Conservation (phyloP, 176 grass and related monocot species). For the Aechmea fasciata region DNA sequence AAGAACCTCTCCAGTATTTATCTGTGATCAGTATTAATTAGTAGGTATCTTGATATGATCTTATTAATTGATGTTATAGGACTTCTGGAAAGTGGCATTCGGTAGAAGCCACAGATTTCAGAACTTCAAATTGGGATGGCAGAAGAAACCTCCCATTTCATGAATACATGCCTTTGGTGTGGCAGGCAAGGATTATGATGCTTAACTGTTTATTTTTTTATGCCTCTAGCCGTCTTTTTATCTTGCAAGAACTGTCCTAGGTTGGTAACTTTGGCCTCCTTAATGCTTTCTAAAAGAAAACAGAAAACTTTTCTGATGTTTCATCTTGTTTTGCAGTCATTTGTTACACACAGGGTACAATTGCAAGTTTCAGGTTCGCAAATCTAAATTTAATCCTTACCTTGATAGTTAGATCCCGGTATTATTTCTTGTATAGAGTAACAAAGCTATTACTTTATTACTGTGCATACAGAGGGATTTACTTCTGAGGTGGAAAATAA, state of each 20-base stretch:
- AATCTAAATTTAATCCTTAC: slow-evolving; percentile 7
- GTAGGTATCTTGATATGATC: neutral
- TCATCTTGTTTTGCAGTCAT: slow-evolving; percentile 47
- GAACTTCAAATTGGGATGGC: slow-evolving; percentile 25
- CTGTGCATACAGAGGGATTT: slow-evolving; percentile 34
- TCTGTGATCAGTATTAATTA: neutral
- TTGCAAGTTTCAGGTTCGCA: slow-evolving; percentile 53
- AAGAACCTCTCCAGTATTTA: neutral
- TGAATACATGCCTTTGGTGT: slow-evolving; percentile 71
- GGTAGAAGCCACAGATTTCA: slow-evolving; percentile 22
- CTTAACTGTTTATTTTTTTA: no score
- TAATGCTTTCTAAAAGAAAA: neutral
- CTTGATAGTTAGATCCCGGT: slow-evolving; percentile 1
- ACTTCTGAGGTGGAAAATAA: slow-evolving; percentile 18
- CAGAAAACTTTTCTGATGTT: neutral
- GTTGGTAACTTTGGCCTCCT: neutral
- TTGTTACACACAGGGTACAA: slow-evolving; percentile 75
- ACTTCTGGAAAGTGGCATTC: slow-evolving; percentile 16
- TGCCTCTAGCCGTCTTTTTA: neutral
- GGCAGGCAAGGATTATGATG: slow-evolving; percentile 43
- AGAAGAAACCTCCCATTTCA: slow-evolving; percentile 34
- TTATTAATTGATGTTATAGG: slow-evolving; percentile 28
- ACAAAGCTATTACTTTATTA: slow-evolving; percentile 9
- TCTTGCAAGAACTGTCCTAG: neutral
- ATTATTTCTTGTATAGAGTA: neutral